These are phyloP conservation scores for Camelina laxa DNA, from an alignment of 345 rosid genomes.

Conservation along the genomic window DNA sequence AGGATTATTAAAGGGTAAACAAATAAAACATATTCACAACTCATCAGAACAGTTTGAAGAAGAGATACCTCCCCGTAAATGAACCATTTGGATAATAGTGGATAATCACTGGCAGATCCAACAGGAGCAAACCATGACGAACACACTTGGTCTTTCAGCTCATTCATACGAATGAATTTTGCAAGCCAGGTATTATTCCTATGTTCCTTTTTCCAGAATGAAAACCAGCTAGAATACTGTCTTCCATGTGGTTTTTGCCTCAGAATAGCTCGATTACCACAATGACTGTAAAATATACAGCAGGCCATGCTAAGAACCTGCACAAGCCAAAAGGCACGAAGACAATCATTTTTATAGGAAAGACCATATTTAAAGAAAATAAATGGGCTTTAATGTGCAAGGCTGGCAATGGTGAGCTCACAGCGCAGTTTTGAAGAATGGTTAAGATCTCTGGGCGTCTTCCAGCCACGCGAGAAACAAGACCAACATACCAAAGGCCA, in stretches of 20 bases:
- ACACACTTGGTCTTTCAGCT: slow-evolving; percentile 94
- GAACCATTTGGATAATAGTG: slow-evolving; percentile 97
- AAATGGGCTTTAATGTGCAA: slow-evolving; percentile 26
- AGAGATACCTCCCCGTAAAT: slow-evolving; percentile 87
- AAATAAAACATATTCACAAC: slow-evolving; percentile 9
- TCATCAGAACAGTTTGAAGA: slow-evolving; percentile 9
- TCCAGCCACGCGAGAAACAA: slow-evolving; percentile 95
- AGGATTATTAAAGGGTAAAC: slow-evolving; percentile 3
- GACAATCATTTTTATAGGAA: slow-evolving; percentile 9
- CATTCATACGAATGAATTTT: slow-evolving; percentile 72
- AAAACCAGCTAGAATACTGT: slow-evolving; percentile 69
- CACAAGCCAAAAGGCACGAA: slow-evolving; percentile 30
- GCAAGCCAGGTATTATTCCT: slow-evolving; percentile 76
- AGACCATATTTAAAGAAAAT: background rate
- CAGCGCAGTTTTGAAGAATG: slow-evolving; percentile 92
- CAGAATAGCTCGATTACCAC: slow-evolving; percentile 91
- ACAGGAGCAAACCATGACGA: slow-evolving; percentile 99
- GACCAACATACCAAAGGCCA: slow-evolving; percentile 92
- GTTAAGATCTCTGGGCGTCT: slow-evolving; percentile 90
- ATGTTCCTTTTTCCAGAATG: slow-evolving; percentile 67
- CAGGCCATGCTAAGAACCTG: slow-evolving; percentile 98
- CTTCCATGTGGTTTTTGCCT: slow-evolving; percentile 58
- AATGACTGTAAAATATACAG: slow-evolving; percentile 97
- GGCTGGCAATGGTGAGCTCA: slow-evolving; percentile 48
- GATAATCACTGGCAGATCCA: slow-evolving; percentile 98